phyloP scores from a whole-genome alignment of 768 basidiomycete genomes.

The Mycena polygramma region DNA sequence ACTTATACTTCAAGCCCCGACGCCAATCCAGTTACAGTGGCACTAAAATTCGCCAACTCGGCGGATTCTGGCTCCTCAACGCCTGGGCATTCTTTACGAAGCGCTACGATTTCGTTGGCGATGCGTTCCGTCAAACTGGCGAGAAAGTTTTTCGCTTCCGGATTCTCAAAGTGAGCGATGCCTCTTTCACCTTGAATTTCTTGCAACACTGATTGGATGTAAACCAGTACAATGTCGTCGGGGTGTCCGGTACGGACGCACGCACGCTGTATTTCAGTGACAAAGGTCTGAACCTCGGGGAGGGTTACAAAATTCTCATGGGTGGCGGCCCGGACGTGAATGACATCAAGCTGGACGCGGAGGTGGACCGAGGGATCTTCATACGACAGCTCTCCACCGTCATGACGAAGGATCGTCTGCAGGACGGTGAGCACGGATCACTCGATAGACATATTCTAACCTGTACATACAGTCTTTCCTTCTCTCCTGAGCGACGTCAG shows the following conservation, averaged over 20 bases:
- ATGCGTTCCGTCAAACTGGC: constrained; percentile 1
- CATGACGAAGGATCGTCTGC: constrained; percentile 2
- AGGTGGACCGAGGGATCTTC: background rate
- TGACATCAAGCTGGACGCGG: background rate
- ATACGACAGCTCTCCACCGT: background rate
- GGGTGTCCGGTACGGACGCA: background rate
- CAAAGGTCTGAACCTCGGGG: background rate
- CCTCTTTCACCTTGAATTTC: background rate
- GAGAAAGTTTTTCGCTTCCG: constrained; percentile 6
- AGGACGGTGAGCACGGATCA: background rate
- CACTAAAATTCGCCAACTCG: constrained; percentile 3
- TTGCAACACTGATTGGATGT: background rate
- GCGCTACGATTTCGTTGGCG: constrained; percentile 4
- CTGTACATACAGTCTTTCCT: constrained; percentile 1
- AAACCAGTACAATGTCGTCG: constrained; percentile 6
- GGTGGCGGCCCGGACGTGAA: background rate
- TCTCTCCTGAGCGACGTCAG: background rate
- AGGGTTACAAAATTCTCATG: background rate
- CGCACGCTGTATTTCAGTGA: constrained; percentile 8
- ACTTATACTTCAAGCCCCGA: too few species aligned
- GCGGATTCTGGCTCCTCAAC: background rate
- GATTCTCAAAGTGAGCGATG: background rate
- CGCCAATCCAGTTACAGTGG: too few species aligned
- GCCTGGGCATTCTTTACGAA: constrained; percentile 15
- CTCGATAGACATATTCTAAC: background rate